Percentiles rank a stretch among this genome's conserved stretches.
Evolutionary conservation across 108 stramenopile genomes (phyloP).

Genomic region (Seminavis robusta): DNA sequence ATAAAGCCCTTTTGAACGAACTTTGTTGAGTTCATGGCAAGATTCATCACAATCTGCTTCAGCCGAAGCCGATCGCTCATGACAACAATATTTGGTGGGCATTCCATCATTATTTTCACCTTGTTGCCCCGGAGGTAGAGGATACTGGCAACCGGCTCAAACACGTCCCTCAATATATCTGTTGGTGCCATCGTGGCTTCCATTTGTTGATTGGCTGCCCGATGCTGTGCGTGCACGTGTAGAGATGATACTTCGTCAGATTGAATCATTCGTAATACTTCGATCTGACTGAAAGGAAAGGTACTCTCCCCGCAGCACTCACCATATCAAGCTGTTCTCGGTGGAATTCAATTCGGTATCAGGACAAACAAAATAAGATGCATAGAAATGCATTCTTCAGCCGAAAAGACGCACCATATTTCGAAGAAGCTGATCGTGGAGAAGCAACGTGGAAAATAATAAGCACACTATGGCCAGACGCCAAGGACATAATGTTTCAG

Average conservation of each 20-base stretch:
- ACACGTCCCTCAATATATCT: conserved; percentile 46
- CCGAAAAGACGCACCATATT: conserved; percentile 55
- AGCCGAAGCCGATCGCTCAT: conserved; percentile 44
- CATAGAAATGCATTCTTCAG: too few species aligned
- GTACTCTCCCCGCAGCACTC: too few species aligned
- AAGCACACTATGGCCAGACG: conserved; percentile 20
- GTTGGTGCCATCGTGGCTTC: conserved; percentile 20
- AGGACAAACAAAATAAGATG: too few species aligned
- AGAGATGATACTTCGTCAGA: too few species aligned
- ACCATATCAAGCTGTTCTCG: too few species aligned
- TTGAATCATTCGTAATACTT: too few species aligned
- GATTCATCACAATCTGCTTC: conserved; percentile 52
- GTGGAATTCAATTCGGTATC: too few species aligned
- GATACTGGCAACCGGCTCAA: conserved; percentile 35
- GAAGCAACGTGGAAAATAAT: conserved; percentile 23
- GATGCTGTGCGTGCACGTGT: conserved; percentile 45
- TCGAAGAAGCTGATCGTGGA: conserved; percentile 24
- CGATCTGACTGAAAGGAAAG: too few species aligned
- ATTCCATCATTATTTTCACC: conserved; percentile 27
- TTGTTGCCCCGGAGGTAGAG: conserved; percentile 18
- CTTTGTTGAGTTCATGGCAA: conserved; percentile 37
- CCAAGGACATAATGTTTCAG: too few species aligned
- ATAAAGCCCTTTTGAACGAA: conserved; percentile 52
- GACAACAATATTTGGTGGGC: conserved; percentile 38
- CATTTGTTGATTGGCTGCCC: conserved; percentile 37